These are phyloP conservation scores for Micractinium conductrix DNA, from an alignment of 139 green algal genomes.

Conservation along the genomic window DNA sequence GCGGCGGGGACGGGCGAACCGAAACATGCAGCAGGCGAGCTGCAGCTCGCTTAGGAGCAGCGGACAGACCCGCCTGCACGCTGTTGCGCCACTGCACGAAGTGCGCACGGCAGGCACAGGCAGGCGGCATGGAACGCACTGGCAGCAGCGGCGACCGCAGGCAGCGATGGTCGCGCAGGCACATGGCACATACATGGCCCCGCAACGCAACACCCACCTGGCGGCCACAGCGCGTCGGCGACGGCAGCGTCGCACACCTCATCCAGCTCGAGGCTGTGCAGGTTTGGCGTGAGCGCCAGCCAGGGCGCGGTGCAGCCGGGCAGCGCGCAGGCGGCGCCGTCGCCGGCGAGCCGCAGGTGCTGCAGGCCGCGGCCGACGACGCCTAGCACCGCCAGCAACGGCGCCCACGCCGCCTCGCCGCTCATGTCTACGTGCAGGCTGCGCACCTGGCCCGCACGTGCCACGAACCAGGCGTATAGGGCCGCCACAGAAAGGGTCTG, in stretches of 20 bases:
- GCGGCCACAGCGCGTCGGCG: not conserved
- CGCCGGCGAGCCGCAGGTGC: conserved; percentile 21
- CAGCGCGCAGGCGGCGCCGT: not conserved
- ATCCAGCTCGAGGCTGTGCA: conserved; percentile 29
- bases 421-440: conserved; percentile 25
- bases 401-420: not conserved
- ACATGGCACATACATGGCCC: no score
- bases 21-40: no score
- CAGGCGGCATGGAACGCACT: not conserved
- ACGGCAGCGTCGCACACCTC: conserved; percentile 17
- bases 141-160: not conserved
- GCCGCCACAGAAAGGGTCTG: not conserved
- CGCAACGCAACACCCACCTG: conserved; percentile 2
- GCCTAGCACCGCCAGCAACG: conserved; percentile 8
- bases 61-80: no score
- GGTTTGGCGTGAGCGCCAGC: conserved; percentile 23
- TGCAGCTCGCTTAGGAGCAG: no score
- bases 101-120: no score
- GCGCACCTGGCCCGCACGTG: not conserved
- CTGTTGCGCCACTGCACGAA: no score
- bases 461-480: conserved; percentile 22
- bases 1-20: no score
- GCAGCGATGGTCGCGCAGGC: no score
- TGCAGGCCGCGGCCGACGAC: conserved; percentile 19
- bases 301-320: conserved; percentile 17